Evolutionary conservation across 129 eudicot species (phyloP).

Genomic region (Ambrosia artemisiifolia): DNA sequence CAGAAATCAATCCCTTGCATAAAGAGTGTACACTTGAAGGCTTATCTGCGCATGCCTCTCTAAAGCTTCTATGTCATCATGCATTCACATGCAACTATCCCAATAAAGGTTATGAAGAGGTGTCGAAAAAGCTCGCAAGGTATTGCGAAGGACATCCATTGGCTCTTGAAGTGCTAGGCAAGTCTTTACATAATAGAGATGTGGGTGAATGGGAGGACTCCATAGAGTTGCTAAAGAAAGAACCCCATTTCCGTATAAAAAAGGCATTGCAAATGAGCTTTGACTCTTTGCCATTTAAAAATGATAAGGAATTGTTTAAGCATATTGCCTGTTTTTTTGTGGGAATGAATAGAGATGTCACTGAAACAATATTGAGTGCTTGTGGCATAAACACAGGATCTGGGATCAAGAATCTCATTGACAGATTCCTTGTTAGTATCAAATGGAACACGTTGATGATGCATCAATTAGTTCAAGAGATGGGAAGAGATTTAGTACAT

Average conservation of each 20-base stretch:
- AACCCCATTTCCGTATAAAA: background rate
- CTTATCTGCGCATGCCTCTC: background rate
- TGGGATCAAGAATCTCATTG: conserved; percentile 20
- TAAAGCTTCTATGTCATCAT: conserved; percentile 25
- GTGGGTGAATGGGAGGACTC: conserved; percentile 6
- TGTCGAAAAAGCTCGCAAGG: conserved; percentile 3
- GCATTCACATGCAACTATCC: conserved; percentile 29
- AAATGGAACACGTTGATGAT: background rate
- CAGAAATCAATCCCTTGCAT: background rate
- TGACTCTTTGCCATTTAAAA: background rate
- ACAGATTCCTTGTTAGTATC: conserved; percentile 25
- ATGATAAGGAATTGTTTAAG: background rate
- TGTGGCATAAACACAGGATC: background rate
- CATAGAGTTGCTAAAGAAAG: conserved; percentile 3
- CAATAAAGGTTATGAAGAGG: background rate
- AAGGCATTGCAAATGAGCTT: background rate
- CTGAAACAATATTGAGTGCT: background rate
- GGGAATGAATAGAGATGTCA: background rate
- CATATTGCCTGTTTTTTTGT: conserved; percentile 5
- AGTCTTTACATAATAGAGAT: conserved; percentile 9
- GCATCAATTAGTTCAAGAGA: conserved; percentile 29
- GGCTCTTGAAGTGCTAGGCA: conserved; percentile 26
- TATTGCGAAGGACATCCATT: conserved; percentile 16
- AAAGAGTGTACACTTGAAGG: background rate
- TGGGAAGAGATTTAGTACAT: conserved; percentile 31